A percentile compares a stretch with the other conserved stretches of the same genome.
phyloP scores from a whole-genome alignment of 1,139 yeast genomes.

The Nakaseomyces kungkrabaensis region DNA sequence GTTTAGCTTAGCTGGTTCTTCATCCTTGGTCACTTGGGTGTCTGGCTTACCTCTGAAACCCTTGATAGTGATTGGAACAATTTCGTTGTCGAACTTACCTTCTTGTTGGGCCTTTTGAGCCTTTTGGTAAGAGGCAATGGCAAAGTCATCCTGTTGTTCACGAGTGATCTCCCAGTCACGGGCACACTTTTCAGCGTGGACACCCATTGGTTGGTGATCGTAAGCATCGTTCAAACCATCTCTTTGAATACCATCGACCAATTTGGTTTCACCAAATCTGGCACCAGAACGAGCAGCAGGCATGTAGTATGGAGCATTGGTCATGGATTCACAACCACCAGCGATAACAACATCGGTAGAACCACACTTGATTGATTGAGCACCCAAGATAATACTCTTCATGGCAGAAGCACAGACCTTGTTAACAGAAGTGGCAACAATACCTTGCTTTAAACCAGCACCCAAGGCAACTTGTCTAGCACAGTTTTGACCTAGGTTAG shows the following conservation, averaged over 20 bases:
- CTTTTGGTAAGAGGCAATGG: conserved; percentile 58
- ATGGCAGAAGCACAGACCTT: conserved; percentile 97
- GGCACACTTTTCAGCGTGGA: conserved; percentile 94
- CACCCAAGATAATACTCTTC: conserved; percentile 83
- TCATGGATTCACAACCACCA: conserved; percentile 98
- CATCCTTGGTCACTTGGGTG: conserved; percentile 56
- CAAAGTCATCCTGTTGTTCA: conserved; percentile 65
- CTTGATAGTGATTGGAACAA: conserved; percentile 77
- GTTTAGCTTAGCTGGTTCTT: conserved; percentile 61
- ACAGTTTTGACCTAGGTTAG: conserved; percentile 94
- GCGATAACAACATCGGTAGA: conserved; percentile 87
- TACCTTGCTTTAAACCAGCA: conserved; percentile 71
- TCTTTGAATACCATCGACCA: conserved; percentile 81
- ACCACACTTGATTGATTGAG: conserved; percentile 84
- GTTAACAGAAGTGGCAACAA: conserved; percentile 84
- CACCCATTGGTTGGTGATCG: conserved; percentile 83
- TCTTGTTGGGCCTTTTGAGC: conserved; percentile 70
- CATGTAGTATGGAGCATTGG: conserved; percentile 87
- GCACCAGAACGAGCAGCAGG: conserved; percentile 82
- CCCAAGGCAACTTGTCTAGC: conserved; percentile 94
- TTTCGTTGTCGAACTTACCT: conserved; percentile 75
- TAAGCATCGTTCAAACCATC: conserved; percentile 92
- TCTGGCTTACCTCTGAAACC: conserved; percentile 94
- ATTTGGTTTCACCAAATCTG: conserved; percentile 69
- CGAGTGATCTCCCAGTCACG: conserved; percentile 52